Evolutionary conservation across 2,329 filamentous ascomycete genomes (phyloP).

Genomic region (Venturia aucupariae): DNA sequence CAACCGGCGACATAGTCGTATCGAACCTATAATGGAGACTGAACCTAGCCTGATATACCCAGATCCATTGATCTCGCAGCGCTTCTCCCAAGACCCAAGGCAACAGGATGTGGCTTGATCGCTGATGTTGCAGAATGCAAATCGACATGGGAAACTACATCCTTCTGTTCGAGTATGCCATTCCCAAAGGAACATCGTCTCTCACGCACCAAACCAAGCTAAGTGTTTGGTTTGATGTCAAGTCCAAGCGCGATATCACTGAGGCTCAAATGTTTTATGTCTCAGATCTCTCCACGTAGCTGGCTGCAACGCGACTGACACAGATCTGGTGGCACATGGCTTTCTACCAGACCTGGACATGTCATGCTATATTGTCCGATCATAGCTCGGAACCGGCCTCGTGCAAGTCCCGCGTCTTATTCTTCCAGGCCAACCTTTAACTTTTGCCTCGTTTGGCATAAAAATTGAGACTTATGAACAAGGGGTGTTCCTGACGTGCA

Average conservation of each 20-base stretch:
- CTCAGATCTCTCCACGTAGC: not conserved
- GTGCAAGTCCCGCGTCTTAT: not conserved
- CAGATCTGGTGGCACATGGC: not conserved
- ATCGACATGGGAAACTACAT: not conserved
- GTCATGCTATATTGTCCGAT: not conserved
- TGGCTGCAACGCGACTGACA: constrained; percentile 4
- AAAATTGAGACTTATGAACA: not conserved
- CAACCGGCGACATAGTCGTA: not conserved
- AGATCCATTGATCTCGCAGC: not conserved
- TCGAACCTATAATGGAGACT: not conserved
- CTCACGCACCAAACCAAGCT: too few species aligned
- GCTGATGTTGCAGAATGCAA: not conserved
- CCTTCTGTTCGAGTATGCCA: not conserved
- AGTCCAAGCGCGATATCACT: not conserved
- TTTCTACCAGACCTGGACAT: not conserved
- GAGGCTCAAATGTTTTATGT: not conserved
- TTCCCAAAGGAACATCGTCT: not conserved
- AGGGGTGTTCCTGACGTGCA: not conserved
- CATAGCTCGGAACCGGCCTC: not conserved
- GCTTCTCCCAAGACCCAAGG: not conserved
- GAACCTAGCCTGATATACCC: not conserved
- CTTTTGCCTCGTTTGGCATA: not conserved
- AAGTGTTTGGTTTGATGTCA: not conserved
- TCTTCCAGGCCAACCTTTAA: constrained; percentile 4
- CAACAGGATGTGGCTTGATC: not conserved